Evolutionary conservation across 495 filamentous ascomycete species (phyloP), one percentile per base, ranked within the genome.

Genomic region (Penicillium odoratum): DNA sequence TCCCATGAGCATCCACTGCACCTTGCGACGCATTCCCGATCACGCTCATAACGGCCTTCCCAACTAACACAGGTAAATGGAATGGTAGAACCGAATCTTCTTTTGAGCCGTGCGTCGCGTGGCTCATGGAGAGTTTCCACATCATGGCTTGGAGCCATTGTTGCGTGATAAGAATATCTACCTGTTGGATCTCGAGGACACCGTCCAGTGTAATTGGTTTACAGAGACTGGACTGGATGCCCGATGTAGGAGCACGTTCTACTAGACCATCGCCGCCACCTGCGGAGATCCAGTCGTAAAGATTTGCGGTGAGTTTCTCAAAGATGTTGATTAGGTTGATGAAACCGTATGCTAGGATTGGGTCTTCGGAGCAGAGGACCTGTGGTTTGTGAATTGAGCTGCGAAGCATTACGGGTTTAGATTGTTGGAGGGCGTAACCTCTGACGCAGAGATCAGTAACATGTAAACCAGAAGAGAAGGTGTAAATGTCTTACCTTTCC

Each of bases 121-220:
- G 75, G 0, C 73, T 75, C 75, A 85, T 83, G 6, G 83, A 83
- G 25, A 82, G 68, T 48, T 81, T 84, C 85, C 85, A 87, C 58
- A 85, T 77, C 60, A 85, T 81, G 0, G 81, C 72, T 21, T 81
- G 77, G 0, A 87, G 76, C 85, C 85, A 87, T 60, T 87, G 83
- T 59, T 83, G 81, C 0, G 83, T 86, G 53, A 85, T 77, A 51
- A 82, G 72, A 25, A 86, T 79, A 60, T 87, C 83, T n/a, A 83
- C 81, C 51, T 80, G 81, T 58, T 86, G 84, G 48, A 79, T 83
- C 47, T 79, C 78, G 3, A 75, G 76, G 5, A 85, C 73, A 4
- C 79, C 75, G 1, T 77, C 78, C 5, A 76, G 59, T 6, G 70
- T 70, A 18, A 75, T 67, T 7, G 75, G 57, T 13, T 76, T 75